phyloP scores from a whole-genome alignment of 805 yeast genomes.

The Monosporozyma aerobia region DNA sequence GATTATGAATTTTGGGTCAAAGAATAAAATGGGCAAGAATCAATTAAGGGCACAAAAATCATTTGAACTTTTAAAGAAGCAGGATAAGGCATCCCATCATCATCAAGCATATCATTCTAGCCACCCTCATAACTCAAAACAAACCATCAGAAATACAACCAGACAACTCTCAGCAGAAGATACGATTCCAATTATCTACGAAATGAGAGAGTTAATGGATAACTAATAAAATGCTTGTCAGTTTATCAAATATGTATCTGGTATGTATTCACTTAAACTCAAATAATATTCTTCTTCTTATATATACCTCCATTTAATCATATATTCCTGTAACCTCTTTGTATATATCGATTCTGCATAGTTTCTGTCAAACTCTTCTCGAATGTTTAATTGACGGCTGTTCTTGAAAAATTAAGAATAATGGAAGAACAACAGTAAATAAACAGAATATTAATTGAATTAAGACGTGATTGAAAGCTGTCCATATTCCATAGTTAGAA shows the following conservation, averaged over 20 bases:
- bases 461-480: not conserved
- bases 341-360: not conserved
- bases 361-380: not conserved
- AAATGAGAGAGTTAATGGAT: slow-evolving; percentile 17
- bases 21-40: slow-evolving; percentile 24
- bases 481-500: not conserved
- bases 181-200: slow-evolving; percentile 25
- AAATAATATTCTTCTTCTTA: not conserved
- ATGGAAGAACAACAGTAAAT: not conserved
- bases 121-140: not conserved
- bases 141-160: not conserved
- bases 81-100: not conserved
- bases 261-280: too few species aligned
- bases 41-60: slow-evolving; percentile 25
- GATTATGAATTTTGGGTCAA: slow-evolving; percentile 22
- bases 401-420: not conserved
- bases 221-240: slow-evolving; percentile 1
- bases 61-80: slow-evolving; percentile 19
- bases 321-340: not conserved
- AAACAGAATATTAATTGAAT: not conserved
- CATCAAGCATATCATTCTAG: not conserved
- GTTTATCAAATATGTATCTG: too few species aligned
- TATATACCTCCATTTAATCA: not conserved
- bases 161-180: slow-evolving; percentile 15
- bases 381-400: not conserved